Percentiles rank a stretch among this genome's conserved stretches.
These are phyloP conservation scores for Alternaria ethzedia DNA, from an alignment of 2,329 filamentous ascomycete species.

Conservation along the genomic window DNA sequence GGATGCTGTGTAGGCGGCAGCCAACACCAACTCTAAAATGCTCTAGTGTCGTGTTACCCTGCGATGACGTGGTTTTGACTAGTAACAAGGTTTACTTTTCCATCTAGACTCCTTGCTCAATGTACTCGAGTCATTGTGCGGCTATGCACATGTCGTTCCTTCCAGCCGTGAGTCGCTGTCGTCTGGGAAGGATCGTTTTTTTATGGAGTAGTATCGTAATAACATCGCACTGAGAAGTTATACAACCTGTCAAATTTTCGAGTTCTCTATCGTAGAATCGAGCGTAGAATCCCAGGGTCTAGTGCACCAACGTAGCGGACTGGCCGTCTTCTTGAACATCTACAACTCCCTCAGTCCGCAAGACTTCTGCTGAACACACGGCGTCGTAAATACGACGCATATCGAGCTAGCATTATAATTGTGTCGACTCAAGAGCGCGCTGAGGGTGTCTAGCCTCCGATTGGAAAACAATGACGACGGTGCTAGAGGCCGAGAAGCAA, in stretches of 20 bases:
- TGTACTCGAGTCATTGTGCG: background rate
- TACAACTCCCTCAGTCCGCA: background rate
- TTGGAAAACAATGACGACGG: background rate
- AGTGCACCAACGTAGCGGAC: background rate
- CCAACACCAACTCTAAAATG: background rate
- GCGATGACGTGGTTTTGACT: background rate
- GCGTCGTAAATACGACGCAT: background rate
- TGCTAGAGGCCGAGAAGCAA: background rate
- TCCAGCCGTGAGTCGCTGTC: background rate
- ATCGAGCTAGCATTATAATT: background rate
- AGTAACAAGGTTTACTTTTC: background rate
- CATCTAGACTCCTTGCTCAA: background rate
- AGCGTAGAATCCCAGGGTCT: background rate
- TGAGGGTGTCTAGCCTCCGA: background rate
- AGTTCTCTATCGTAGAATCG: background rate
- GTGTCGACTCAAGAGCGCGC: background rate
- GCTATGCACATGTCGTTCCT: background rate
- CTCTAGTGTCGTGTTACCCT: background rate
- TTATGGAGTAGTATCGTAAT: too few species aligned
- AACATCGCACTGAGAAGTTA: background rate
- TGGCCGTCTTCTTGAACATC: background rate
- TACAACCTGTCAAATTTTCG: background rate
- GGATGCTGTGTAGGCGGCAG: background rate
- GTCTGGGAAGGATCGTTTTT: background rate
- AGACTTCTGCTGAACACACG: background rate